Percentiles rank a stretch among this genome's conserved stretches.
Evolutionary conservation across 2,329 filamentous ascomycete genomes (phyloP).

Genomic region (Arthrobotrys sphaeroides): DNA sequence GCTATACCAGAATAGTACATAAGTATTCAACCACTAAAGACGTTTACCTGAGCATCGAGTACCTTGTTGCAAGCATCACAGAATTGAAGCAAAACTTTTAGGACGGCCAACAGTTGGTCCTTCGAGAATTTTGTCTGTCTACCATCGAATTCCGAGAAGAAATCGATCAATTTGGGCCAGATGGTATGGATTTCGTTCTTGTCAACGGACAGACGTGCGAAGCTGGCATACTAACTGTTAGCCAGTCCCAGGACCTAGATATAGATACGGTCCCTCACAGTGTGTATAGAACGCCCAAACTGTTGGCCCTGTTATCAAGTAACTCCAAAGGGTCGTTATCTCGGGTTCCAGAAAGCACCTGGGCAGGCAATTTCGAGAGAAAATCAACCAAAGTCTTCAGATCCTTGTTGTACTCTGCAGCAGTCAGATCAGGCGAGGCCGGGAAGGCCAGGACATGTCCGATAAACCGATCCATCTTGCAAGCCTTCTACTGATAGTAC

Average conservation of each 20-base stretch:
- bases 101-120: slow-evolving; percentile 63
- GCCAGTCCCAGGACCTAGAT: slow-evolving; percentile 28
- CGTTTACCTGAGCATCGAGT: neutral
- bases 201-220: slow-evolving; percentile 30
- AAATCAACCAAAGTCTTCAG: slow-evolving; percentile 53
- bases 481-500: slow-evolving; percentile 19
- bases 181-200: slow-evolving; percentile 39
- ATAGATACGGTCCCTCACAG: slow-evolving; percentile 53
- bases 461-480: slow-evolving; percentile 57
- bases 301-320: slow-evolving; percentile 57
- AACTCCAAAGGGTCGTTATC: slow-evolving; percentile 56
- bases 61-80: slow-evolving; percentile 55
- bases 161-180: slow-evolving; percentile 57
- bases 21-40: neutral
- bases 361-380: slow-evolving; percentile 55
- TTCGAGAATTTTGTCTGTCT: slow-evolving; percentile 68
- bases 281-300: slow-evolving; percentile 57
- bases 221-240: slow-evolving; percentile 29
- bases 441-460: slow-evolving; percentile 55
- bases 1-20: slow-evolving; percentile 46
- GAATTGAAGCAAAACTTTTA: slow-evolving; percentile 61
- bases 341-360: slow-evolving; percentile 54
- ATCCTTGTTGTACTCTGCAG: slow-evolving; percentile 56
- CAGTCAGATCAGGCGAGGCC: slow-evolving; percentile 54
- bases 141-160: slow-evolving; percentile 63